phyloP scores from a whole-genome alignment of 768 basidiomycete species.

The Clitopilus hobsonii region DNA sequence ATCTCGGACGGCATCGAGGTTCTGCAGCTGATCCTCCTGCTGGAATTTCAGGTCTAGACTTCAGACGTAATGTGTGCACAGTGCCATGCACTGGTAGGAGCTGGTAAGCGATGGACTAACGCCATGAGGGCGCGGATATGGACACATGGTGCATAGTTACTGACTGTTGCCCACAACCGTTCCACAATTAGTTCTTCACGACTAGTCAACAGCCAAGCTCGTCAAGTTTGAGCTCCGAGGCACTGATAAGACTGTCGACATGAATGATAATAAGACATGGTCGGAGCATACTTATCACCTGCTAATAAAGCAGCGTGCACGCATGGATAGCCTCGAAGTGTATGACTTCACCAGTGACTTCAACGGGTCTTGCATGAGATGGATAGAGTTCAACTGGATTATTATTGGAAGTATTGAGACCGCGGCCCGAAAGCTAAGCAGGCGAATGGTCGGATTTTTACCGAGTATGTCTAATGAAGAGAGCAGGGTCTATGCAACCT shows the following conservation, averaged over 20 bases:
- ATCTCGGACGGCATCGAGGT: neutral
- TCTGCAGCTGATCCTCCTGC: neutral
- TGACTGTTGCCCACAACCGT: neutral
- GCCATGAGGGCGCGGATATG: neutral
- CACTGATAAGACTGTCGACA: neutral
- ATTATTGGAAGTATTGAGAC: too few relatives aligned
- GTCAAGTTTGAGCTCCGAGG: neutral
- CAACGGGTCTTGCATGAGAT: neutral
- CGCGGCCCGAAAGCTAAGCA: too few relatives aligned
- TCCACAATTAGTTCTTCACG: neutral
- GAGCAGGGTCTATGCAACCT: too few relatives aligned
- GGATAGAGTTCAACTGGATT: too few relatives aligned
- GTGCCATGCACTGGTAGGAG: neutral
- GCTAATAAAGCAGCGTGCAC: too few relatives aligned
- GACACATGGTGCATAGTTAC: neutral
- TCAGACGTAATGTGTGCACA: neutral
- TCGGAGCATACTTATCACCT: neutral
- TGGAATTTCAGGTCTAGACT: neutral
- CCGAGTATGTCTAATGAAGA: too few relatives aligned
- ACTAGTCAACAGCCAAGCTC: neutral
- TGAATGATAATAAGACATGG: neutral
- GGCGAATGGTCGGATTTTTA: too few relatives aligned
- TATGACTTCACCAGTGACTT: too few relatives aligned
- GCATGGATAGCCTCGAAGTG: too few relatives aligned
- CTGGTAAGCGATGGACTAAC: neutral